Evolutionary conservation across 2,329 filamentous ascomycete genomes (phyloP).

Genomic region (Penicillium verrucosum): DNA sequence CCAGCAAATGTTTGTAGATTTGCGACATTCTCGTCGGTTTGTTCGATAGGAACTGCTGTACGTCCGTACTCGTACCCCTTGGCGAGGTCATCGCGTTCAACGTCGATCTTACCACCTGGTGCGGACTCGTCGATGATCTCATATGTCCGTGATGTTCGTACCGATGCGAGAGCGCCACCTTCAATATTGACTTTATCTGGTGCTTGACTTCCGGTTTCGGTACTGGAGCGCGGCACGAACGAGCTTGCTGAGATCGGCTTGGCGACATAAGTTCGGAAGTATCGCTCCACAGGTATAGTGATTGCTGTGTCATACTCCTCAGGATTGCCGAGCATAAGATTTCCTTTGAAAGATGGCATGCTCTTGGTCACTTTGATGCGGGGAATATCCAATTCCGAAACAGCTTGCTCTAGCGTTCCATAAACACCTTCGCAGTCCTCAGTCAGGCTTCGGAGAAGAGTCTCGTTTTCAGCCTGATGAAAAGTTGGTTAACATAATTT

Average conservation of each 20-base stretch:
- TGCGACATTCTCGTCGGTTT: constrained; percentile 84
- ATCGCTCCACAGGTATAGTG: constrained; percentile 83
- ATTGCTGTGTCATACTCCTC: constrained; percentile 70
- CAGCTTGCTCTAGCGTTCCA: constrained; percentile 82
- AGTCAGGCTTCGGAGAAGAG: constrained; percentile 60
- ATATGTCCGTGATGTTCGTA: constrained; percentile 78
- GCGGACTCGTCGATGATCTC: constrained; percentile 71
- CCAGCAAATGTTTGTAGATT: constrained; percentile 72
- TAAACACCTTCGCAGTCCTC: constrained; percentile 69
- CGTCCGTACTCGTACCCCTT: constrained; percentile 93
- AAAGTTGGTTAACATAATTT: constrained; percentile 2
- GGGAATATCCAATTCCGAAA: constrained; percentile 74
- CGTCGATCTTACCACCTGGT: constrained; percentile 75
- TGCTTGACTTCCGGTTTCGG: constrained; percentile 33
- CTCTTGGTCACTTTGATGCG: constrained; percentile 72
- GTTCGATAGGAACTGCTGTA: constrained; percentile 83
- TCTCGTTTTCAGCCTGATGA: constrained; percentile 66
- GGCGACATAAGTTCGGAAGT: constrained; percentile 79
- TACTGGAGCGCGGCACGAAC: constrained; percentile 59
- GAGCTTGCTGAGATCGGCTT: constrained; percentile 71
- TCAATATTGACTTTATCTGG: constrained; percentile 19
- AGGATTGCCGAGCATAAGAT: constrained; percentile 74
- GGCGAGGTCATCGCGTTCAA: constrained; percentile 78
- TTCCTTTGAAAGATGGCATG: constrained; percentile 74
- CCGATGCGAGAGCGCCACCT: constrained; percentile 56